Evolutionary conservation across 306 rosid genomes (phyloP), one percentile per base, ranked within the genome.

Genomic region (Cyclanthera cordifolia): DNA sequence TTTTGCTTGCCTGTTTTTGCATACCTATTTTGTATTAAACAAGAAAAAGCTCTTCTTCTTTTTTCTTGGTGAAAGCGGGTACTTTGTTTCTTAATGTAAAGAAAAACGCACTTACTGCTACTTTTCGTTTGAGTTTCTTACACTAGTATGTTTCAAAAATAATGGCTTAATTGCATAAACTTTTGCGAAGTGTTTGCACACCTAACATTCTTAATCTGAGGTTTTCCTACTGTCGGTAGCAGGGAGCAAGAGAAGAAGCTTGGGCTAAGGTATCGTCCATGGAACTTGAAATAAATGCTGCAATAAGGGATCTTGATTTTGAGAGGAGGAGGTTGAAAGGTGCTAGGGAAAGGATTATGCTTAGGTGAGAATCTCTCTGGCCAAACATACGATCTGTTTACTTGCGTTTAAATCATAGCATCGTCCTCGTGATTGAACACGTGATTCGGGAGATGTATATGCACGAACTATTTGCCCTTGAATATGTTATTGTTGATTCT

Each of bases 241-340:
- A 92, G 98, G 87, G 89, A 57, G 98, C 95, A 77, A 95, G 93
- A 81, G 96, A 92, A 81, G 98, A 92, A 79, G 98, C 98, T 65
- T 92, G 98, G 98, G 89, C 87, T 59, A 92, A 92, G 78, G 98
- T 87, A 82, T 89, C 98, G 45, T 75, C 75, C 69, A 90, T 92
- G 70, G 98, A 92, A 71, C 93, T 89, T 74, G 98, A 89, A 86
- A 92, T 92, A 76, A 89, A 83, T 82, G 84, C 95, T 75, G 83
- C 93, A 49, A 75, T 82, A 84, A 82, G 95, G 63, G 96, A 92
- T 76, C 95, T 92, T 72, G 95, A 89, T 77, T 92, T 73, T 75
- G 98, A 92, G 79, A 84, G 89, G 75, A 83, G 87, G 52, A 85
- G 87, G 73, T 81, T 92, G 68, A 92, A 87, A 81, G 95, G 85